Percentiles rank a stretch among this genome's conserved stretches.
Evolutionary conservation across 2,329 filamentous ascomycete species (phyloP).

Genomic region (Neospermospora avenae): DNA sequence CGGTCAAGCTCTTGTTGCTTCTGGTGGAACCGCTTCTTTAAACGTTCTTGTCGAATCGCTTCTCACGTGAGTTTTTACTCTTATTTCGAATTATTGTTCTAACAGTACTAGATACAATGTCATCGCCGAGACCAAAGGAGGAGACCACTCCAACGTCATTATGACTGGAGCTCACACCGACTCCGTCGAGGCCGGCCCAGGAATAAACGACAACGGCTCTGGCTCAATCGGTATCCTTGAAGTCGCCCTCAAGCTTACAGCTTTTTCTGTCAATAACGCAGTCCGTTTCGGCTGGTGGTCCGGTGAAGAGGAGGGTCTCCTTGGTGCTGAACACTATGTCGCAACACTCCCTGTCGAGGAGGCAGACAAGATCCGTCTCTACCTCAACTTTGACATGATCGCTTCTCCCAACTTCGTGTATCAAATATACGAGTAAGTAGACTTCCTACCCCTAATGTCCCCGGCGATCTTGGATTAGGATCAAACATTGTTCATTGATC

Average conservation of each 20-base stretch:
- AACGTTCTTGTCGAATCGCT: neutral
- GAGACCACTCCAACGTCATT: conserved; percentile 60
- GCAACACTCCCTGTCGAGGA: conserved; percentile 49
- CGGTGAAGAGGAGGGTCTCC: conserved; percentile 60
- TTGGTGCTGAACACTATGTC: conserved; percentile 61
- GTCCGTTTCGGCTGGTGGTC: conserved; percentile 66
- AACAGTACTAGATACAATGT: conserved; percentile 43
- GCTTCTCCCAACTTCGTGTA: conserved; percentile 61
- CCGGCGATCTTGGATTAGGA: too few relatives aligned
- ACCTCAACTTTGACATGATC: conserved; percentile 69
- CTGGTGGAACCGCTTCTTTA: conserved; percentile 12
- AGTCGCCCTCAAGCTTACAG: conserved; percentile 53
- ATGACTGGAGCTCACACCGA: conserved; percentile 63
- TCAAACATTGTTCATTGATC: too few relatives aligned
- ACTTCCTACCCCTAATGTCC: too few relatives aligned
- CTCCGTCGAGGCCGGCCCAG: conserved; percentile 56
- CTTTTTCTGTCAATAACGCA: conserved; percentile 58
- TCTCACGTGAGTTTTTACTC: conserved; percentile 3
- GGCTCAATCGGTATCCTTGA: conserved; percentile 50
- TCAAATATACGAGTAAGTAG: conserved; percentile 67
- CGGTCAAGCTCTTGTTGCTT: conserved; percentile 18
- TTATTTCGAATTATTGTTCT: neutral
- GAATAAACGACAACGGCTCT: conserved; percentile 38
- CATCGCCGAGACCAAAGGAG: conserved; percentile 55
- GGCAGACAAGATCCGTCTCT: conserved; percentile 58